phyloP scores from a whole-genome alignment of 805 yeast species.

The Saccharomycopsis sp. region DNA sequence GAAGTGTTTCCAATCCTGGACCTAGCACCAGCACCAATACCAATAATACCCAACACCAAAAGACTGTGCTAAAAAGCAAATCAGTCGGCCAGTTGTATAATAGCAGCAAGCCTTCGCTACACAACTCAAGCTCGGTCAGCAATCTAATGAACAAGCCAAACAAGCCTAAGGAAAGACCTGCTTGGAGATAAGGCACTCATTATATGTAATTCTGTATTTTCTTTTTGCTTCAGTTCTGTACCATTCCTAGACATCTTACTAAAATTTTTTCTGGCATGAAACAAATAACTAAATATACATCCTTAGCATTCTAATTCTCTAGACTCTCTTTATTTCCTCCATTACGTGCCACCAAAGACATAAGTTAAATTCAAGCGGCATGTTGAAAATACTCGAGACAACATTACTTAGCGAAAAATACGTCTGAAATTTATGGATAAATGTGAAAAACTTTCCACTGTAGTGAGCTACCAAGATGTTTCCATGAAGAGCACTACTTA shows the following conservation, averaged over 20 bases:
- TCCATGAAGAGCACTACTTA: no score
- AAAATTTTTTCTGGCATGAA: not conserved
- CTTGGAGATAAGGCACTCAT: not conserved
- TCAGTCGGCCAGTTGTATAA: not conserved
- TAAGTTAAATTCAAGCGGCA: not conserved
- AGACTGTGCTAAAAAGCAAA: not conserved
- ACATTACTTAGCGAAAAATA: not conserved
- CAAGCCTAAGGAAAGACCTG: slow-evolving; percentile 1
- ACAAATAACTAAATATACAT: not conserved
- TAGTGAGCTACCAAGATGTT: no score
- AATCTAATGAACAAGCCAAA: not conserved
- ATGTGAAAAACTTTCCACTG: no score
- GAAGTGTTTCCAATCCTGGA: slow-evolving; percentile 1
- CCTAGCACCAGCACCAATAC: not conserved
- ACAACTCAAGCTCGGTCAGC: not conserved
- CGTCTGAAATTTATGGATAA: not conserved
- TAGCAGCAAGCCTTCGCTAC: not conserved
- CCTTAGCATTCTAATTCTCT: not conserved
- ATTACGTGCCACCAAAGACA: no score
- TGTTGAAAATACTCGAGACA: not conserved
- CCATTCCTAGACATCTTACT: not conserved
- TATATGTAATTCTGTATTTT: not conserved
- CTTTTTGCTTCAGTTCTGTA: not conserved
- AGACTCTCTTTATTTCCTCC: no score
- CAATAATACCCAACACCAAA: not conserved